Percentiles rank a stretch among this genome's conserved stretches.
phyloP scores from a whole-genome alignment of 768 basidiomycete genomes.

The Tylopilus felleus region DNA sequence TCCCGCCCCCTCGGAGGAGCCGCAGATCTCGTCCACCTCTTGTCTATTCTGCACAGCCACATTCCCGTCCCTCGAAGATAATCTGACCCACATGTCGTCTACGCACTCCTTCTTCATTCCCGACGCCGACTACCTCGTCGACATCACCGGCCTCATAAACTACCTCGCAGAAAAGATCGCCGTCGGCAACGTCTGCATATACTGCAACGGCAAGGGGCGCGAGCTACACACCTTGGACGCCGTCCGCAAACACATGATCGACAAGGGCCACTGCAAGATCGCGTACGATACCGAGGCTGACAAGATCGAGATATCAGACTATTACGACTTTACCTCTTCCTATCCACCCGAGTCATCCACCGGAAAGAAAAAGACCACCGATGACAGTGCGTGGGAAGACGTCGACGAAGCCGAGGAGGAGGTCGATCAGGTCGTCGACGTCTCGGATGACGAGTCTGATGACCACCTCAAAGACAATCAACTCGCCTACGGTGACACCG shows the following conservation, averaged over 20 bases:
- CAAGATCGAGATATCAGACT: conserved; percentile 85
- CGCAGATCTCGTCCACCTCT: conserved; percentile 35
- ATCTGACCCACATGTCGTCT: conserved; percentile 82
- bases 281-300: conserved; percentile 82
- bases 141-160: conserved; percentile 73
- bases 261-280: conserved; percentile 96
- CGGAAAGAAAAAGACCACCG: neutral
- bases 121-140: conserved; percentile 85
- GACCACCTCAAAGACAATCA: conserved; percentile 48
- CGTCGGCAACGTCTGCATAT: conserved; percentile 90
- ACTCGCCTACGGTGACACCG: conserved; percentile 74
- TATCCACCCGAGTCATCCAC: conserved; percentile 53
- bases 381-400: conserved; percentile 40
- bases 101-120: conserved; percentile 95
- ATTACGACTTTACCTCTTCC: conserved; percentile 84
- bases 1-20: neutral
- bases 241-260: conserved; percentile 91
- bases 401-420: conserved; percentile 31
- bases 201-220: conserved; percentile 76
- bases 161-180: conserved; percentile 93
- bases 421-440: neutral
- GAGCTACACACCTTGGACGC: conserved; percentile 86
- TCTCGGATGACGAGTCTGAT: conserved; percentile 9
- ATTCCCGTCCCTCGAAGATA: conserved; percentile 53
- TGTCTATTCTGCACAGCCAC: conserved; percentile 84